Evolutionary conservation across 2,329 filamentous ascomycete species (phyloP), one percentile per base, ranked within the genome.

Genomic region (Sporothrix pseudoabietina): DNA sequence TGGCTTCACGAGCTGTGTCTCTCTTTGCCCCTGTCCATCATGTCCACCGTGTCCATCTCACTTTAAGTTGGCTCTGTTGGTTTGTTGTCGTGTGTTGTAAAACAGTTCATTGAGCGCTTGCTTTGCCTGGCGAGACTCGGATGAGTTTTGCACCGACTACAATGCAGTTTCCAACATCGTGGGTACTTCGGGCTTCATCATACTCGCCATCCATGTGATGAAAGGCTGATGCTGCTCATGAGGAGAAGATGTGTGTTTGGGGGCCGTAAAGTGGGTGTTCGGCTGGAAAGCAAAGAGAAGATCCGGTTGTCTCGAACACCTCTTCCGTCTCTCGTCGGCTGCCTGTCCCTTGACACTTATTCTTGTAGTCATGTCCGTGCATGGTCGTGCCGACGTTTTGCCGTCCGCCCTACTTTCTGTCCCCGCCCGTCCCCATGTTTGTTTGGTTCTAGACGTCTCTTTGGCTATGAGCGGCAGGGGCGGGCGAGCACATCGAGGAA

Each of bases 371-470:
- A 32, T 12, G 32, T 61, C 16, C 16, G 57, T 61, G 57, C 30
- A n/a, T 26, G 39, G 9, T 66, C 16, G 19, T 41, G 26, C 26
- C 26, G 26, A 26, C 26, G 26, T n/a, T 47, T 55, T 54, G 52
- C 26, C 22, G 52, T 55, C 52, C 22, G 52, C 22, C 52, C 16
- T 52, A 14, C 41, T 52, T 52, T 22, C 16, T 52, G 14, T 52
- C 52, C 54, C 26, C 26, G 16, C 44, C 26, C 54, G 54, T 26
- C 26, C 52, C 52, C 52, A 22, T 57, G 26, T 22, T 32, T 57
- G 54, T 61, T 63, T 55, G 22, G 57, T 32, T 59, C 55, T 35
- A 35, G 30, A 41, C 57, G 57, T 49, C 41, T 57, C 54, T 35
- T 35, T 35, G 35, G 8, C 30, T 57, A 2, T 26, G 22, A 26